Conservation (phyloP, 2,329 filamentous ascomycete genomes). For the Colletotrichum spaethianum region DNA sequence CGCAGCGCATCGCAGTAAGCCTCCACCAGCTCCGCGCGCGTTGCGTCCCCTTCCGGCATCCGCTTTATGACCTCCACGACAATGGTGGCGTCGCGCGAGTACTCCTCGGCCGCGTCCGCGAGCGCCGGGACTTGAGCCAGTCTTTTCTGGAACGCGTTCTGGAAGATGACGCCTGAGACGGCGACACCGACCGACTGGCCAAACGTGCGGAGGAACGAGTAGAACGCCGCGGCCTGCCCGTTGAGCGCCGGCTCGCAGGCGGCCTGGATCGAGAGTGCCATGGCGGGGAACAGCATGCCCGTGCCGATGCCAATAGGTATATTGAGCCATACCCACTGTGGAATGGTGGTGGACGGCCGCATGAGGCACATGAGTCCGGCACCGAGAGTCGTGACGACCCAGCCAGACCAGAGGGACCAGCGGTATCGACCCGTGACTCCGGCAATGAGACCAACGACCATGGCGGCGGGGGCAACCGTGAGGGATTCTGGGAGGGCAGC, state of each 20-base stretch:
- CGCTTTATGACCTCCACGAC: slow-evolving; percentile 71
- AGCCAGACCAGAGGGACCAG: slow-evolving; percentile 73
- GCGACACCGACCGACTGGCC: slow-evolving; percentile 78
- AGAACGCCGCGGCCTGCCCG: slow-evolving; percentile 74
- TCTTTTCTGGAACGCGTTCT: slow-evolving; percentile 72
- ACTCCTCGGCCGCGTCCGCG: slow-evolving; percentile 56
- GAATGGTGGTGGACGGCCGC: slow-evolving; percentile 61
- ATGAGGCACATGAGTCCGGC: slow-evolving; percentile 69
- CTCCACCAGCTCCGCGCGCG: slow-evolving; percentile 44
- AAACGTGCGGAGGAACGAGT: slow-evolving; percentile 76
- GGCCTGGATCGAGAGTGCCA: slow-evolving; percentile 75
- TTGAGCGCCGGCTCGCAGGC: slow-evolving; percentile 61
- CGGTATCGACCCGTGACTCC: slow-evolving; percentile 71
- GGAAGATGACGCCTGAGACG: slow-evolving; percentile 77
- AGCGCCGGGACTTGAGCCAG: slow-evolving; percentile 63
- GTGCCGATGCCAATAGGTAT: slow-evolving; percentile 72
- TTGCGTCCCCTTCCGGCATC: slow-evolving; percentile 54
- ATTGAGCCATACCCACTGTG: slow-evolving; percentile 73
- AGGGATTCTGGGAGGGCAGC: slow-evolving; percentile 72
- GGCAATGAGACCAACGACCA: slow-evolving; percentile 68
- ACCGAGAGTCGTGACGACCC: slow-evolving; percentile 71
- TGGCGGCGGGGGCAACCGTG: slow-evolving; percentile 73
- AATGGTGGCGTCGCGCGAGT: slow-evolving; percentile 70
- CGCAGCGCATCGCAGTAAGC: slow-evolving; percentile 52
- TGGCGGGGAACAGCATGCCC: slow-evolving; percentile 76